Base-by-base conservation (phyloP, 1,139 yeast genomes). In the Magnusiomyces sp. region DNA sequence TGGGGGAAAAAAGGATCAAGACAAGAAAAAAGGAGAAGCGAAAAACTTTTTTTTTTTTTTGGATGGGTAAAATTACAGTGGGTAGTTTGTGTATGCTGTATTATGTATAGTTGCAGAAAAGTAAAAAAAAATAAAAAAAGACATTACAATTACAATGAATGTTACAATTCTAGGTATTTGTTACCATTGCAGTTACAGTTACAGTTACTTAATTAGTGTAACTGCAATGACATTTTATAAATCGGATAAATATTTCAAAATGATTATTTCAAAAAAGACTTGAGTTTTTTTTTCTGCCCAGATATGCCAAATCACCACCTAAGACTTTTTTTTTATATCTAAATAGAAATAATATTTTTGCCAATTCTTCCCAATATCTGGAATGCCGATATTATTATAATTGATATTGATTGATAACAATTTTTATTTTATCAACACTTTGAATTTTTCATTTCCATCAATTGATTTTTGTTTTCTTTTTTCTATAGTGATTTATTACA, bases 81-180 rank as follows among this genome's bases (percentile, higher is more conserved):
- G n/a, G n/a, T n/a, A n/a, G n/a, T n/a, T n/a, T n/a, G n/a, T n/a
- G n/a, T n/a, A n/a, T n/a, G n/a, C n/a, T n/a, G n/a, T n/a, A n/a
- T n/a, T 32, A 32, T 32, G 10, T 95, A 87, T 67, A 7, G 33
- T 57, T 31, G 20, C 3, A 34, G 41, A 10, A 10, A 38, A 38
- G 11, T 14, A 38, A 38, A 38, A 38, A 9, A 38, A 38, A 38
- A 38, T 38, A 38, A 38, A 38, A 38, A 38, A 38, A 14, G 10
- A 38, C 16, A 40, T 19, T 5, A 4, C 14, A 14, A 14, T 40
- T 17, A 14, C 14, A 14, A 9, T 40, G 3, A 16, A 40, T 27
- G 36, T 2, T 40, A 3, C 23, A 11, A 23, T 10, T 23, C 9
- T 16, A 16, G 16, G n/a, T 34, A 10, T 13, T 32, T 34, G 38